phyloP scores from a whole-genome alignment of 2,329 filamentous ascomycete species.

The Fusarium duplospermum region DNA sequence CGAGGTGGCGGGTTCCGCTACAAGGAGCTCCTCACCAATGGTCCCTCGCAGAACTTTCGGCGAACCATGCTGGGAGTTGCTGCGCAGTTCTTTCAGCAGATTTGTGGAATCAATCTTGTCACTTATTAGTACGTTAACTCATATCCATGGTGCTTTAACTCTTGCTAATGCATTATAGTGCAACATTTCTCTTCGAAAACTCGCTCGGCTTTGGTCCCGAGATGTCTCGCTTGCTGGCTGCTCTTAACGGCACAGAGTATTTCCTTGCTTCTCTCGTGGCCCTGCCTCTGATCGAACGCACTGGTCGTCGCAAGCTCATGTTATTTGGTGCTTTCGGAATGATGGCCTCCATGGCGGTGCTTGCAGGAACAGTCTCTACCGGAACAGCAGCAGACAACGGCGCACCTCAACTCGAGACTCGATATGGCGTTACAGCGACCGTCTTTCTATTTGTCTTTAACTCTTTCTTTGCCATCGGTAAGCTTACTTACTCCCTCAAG shows the following conservation, averaged over 20 bases:
- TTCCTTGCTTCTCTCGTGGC: constrained; percentile 54
- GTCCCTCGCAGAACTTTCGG: constrained; percentile 54
- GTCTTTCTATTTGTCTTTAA: constrained; percentile 72
- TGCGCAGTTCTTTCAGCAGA: constrained; percentile 45
- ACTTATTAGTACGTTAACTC: constrained; percentile 47
- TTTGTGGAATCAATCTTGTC: constrained; percentile 49
- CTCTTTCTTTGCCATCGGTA: constrained; percentile 63
- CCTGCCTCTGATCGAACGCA: constrained; percentile 59
- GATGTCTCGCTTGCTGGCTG: constrained; percentile 65
- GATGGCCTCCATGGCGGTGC: constrained; percentile 72
- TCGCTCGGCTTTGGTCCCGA: constrained; percentile 59
- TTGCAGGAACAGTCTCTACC: constrained; percentile 49
- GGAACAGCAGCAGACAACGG: constrained; percentile 46
- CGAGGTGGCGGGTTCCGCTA: constrained; percentile 45
- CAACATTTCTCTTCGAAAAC: constrained; percentile 48
- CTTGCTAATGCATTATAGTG: background rate
- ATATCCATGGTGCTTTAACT: rapidly evolving
- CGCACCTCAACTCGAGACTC: constrained; percentile 41
- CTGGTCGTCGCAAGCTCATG: constrained; percentile 72
- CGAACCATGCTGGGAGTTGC: constrained; percentile 50
- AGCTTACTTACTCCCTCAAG: constrained; percentile 10
- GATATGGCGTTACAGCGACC: constrained; percentile 47
- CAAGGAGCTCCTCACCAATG: constrained; percentile 55
- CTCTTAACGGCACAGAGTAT: constrained; percentile 61
- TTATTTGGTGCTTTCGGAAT: constrained; percentile 72